Percentiles rank a stretch among this genome's conserved stretches.
phyloP scores from a whole-genome alignment of 345 rosid species.

The Pseudoturritis turrita region DNA sequence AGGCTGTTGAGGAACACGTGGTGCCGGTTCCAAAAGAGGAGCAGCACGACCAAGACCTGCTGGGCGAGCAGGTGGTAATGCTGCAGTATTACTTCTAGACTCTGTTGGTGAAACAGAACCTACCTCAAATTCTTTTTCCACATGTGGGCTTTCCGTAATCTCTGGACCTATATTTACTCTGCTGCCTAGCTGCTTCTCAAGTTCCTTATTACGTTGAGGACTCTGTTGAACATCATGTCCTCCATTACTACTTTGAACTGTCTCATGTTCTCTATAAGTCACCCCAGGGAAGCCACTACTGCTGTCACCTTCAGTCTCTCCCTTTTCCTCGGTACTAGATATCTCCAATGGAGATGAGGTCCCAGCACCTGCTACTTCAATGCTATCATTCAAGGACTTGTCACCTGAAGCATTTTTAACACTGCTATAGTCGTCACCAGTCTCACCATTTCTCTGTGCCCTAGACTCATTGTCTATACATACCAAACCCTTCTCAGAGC shows the following conservation, averaged over 20 bases:
- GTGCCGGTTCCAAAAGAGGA: conserved; percentile 72
- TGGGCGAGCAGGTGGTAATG: conserved; percentile 52
- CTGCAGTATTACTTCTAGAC: conserved; percentile 35
- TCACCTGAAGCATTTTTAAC: conserved; percentile 3
- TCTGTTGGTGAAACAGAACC: conserved; percentile 37
- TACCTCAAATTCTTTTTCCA: conserved; percentile 31
- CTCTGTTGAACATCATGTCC: conserved; percentile 14
- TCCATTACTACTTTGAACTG: conserved; percentile 9
- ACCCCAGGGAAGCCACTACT: conserved; percentile 14
- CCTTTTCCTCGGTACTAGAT: conserved; percentile 25
- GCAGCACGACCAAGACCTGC: conserved; percentile 94
- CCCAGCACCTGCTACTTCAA: background rate
- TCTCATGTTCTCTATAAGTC: background rate
- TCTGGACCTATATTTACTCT: conserved; percentile 29
- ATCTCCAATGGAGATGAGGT: conserved; percentile 15
- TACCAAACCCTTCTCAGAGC: conserved; percentile 8
- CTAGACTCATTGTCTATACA: conserved; percentile 3
- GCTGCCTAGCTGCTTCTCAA: conserved; percentile 25
- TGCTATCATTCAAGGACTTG: background rate
- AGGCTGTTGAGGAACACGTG: conserved; percentile 64
- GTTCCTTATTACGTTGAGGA: conserved; percentile 5
- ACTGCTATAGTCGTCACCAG: background rate
- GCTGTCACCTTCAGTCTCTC: conserved; percentile 24
- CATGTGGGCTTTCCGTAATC: conserved; percentile 20
- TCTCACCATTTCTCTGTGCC: conserved; percentile 12